Conservation (phyloP, 2,329 filamentous ascomycete species). For the Blumeria graminis region DNA sequence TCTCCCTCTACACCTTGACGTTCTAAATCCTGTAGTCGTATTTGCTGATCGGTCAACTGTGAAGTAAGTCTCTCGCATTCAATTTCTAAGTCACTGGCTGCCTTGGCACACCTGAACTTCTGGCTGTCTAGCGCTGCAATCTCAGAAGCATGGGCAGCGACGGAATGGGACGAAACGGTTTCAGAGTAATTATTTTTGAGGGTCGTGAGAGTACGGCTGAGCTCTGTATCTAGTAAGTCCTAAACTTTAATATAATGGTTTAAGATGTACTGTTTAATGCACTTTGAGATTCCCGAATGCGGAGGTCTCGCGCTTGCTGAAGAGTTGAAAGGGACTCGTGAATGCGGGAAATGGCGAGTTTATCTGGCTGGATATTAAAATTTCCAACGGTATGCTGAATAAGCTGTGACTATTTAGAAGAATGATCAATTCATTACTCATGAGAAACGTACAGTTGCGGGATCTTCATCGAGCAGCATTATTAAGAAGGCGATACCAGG, state of each 20-base stretch:
- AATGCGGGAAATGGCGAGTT: slow-evolving; percentile 59
- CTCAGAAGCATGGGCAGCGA: slow-evolving; percentile 54
- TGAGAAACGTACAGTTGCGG: slow-evolving; percentile 40
- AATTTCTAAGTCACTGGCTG: slow-evolving; percentile 68
- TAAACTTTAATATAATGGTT: slow-evolving; percentile 1
- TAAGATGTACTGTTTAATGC: slow-evolving; percentile 32
- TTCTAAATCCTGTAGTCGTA: slow-evolving; percentile 59
- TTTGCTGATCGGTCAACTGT: slow-evolving; percentile 51
- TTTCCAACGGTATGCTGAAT: slow-evolving; percentile 80
- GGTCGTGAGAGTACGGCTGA: slow-evolving; percentile 52
- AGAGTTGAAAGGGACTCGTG: slow-evolving; percentile 62
- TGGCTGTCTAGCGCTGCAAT: slow-evolving; percentile 76
- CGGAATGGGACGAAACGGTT: slow-evolving; percentile 49
- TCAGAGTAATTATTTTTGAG: slow-evolving; percentile 56
- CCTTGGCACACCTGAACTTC: slow-evolving; percentile 88
- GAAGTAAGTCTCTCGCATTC: slow-evolving; percentile 79
- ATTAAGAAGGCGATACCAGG: slow-evolving; percentile 17
- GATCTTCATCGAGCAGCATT: slow-evolving; percentile 90
- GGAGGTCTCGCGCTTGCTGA: slow-evolving; percentile 59
- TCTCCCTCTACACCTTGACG: slow-evolving; percentile 62
- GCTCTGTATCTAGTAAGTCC: slow-evolving; percentile 18
- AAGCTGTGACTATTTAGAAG: slow-evolving; percentile 28
- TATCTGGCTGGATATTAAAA: slow-evolving; percentile 87
- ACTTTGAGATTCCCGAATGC: slow-evolving; percentile 44
- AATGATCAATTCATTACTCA: background rate